These are phyloP conservation scores for Corymbia maculata DNA, from an alignment of 345 rosid genomes.

Conservation along the genomic window DNA sequence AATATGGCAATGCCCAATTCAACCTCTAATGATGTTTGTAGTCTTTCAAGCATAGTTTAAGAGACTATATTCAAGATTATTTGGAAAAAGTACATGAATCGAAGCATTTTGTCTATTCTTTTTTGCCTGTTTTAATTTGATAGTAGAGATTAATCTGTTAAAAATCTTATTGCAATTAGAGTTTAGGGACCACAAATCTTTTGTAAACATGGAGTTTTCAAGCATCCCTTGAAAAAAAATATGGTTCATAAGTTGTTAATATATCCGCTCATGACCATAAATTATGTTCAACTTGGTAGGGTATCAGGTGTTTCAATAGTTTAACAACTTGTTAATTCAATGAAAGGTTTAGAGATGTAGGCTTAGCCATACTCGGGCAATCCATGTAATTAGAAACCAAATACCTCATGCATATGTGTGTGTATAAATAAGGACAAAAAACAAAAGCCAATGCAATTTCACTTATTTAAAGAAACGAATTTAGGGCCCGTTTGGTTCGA, in stretches of 20 bases:
- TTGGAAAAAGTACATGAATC: neutral
- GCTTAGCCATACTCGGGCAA: neutral
- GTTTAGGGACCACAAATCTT: neutral
- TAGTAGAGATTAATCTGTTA: neutral
- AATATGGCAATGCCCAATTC: neutral
- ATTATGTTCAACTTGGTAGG: neutral
- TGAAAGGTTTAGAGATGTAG: neutral
- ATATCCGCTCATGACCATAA: neutral
- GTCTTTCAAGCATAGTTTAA: neutral
- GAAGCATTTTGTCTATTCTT: fast-evolving
- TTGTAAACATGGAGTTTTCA: fast-evolving
- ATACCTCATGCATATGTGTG: neutral
- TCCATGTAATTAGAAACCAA: neutral
- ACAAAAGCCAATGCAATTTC: neutral
- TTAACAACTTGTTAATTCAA: neutral
- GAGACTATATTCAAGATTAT: neutral
- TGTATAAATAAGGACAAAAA: neutral
- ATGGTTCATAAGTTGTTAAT: neutral
- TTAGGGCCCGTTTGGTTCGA: no score
- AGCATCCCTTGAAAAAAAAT: neutral
- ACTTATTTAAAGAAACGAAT: neutral
- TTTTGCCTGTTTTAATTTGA: neutral
- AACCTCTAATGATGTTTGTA: neutral
- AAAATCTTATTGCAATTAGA: fast-evolving
- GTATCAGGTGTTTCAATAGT: fast-evolving